These are phyloP conservation scores for Metschnikowia rubicola DNA, from an alignment of 805 yeast genomes.

Conservation along the genomic window DNA sequence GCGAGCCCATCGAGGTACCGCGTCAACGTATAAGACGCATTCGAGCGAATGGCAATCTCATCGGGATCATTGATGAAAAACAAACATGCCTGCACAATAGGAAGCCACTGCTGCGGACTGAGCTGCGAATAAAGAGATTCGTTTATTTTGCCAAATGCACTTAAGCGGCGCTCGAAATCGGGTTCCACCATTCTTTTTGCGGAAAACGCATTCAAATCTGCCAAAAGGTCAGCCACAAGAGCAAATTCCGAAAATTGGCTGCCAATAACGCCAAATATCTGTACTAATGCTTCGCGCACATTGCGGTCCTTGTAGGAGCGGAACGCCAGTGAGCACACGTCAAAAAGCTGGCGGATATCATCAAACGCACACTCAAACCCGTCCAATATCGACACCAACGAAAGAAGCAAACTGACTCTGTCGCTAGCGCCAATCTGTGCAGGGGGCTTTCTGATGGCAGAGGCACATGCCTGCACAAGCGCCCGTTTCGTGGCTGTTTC, in stretches of 20 bases:
- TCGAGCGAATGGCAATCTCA: constrained; percentile 77
- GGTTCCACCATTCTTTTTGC: constrained; percentile 61
- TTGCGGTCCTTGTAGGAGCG: constrained; percentile 54
- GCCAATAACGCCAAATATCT: constrained; percentile 59
- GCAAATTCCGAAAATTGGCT: constrained; percentile 39
- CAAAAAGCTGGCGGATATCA: constrained; percentile 49
- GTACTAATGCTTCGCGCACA: constrained; percentile 60
- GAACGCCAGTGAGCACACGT: constrained; percentile 54
- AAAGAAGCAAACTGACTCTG: constrained; percentile 53
- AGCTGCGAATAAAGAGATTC: constrained; percentile 48
- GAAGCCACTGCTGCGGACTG: constrained; percentile 68
- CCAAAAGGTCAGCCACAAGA: constrained; percentile 49
- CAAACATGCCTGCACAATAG: constrained; percentile 64
- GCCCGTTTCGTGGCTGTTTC: constrained; percentile 50
- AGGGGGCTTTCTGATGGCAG: constrained; percentile 57
- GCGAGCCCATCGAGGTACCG: constrained; percentile 61
- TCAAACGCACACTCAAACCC: constrained; percentile 51
- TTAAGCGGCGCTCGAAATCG: constrained; percentile 73
- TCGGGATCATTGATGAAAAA: constrained; percentile 72
- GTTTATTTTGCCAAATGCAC: constrained; percentile 62
- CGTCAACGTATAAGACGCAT: constrained; percentile 62
- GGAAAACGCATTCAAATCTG: constrained; percentile 69
- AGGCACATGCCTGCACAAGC: constrained; percentile 55
- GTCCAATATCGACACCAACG: constrained; percentile 53
- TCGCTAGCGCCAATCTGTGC: constrained; percentile 49